Evolutionary conservation across 805 yeast species (phyloP), one percentile per base, ranked within the genome.

Genomic region (Candida endomychidarum): DNA sequence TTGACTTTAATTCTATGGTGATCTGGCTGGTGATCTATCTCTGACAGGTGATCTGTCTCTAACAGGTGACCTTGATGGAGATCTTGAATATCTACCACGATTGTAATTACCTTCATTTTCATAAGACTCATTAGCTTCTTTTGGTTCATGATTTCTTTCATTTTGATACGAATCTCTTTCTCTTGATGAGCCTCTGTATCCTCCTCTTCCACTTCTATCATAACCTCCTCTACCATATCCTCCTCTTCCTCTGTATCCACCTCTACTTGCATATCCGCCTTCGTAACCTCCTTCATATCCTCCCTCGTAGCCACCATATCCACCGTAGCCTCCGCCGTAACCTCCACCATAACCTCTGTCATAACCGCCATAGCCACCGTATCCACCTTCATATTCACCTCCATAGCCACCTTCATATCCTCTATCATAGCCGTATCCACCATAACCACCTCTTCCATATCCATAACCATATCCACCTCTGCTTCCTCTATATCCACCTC

Each of bases 21-120:
- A 30, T 20, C 63, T 57, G 43, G 52, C 63, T 36, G 73, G 71
- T 16, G 72, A 66, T 42, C 63, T 56, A 16, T 61, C 63, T 38
- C 69, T 57, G 48, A 58, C 55, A 48, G 68, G 67, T 11, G 68
- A 61, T 43, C 72, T 57, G n/a, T n/a, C n/a, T 38, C 69, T 57
- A 48, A 58, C 55, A 48, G 68, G 67, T 11, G 68, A 61, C 43
- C 72, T 57, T 9, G 68, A 59, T 12, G 64, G 65, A 19, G 67
- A 57, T 40, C 68, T 53, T 4, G 63, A 54, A 35, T 51, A 58
- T 19, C 61, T 56, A 21, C 60, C 57, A 25, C 58, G 45, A 19
- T 37, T 26, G 18, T 38, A 35, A 28, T 30, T 43, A n/a, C 33
- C 36, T 23, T 24, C 33, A 11, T 50, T 25, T 14, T 52, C 53